These are phyloP conservation scores for Schizochytrium sp. DNA, from an alignment of 108 stramenopile genomes.

Conservation along the genomic window DNA sequence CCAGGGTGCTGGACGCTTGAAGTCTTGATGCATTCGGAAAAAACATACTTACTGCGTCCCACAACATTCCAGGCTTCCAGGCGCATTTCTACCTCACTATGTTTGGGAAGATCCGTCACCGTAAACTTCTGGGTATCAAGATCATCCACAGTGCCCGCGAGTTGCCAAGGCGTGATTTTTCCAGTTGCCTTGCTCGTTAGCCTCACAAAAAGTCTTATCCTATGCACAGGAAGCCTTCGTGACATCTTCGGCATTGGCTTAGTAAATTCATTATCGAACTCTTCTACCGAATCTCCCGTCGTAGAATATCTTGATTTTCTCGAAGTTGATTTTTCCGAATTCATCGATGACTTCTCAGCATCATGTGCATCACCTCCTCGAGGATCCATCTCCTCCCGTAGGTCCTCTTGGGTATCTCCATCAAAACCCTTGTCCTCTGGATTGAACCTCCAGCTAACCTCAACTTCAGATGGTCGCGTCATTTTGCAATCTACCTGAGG, in stretches of 20 bases:
- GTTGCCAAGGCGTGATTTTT: not conserved
- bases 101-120: not conserved
- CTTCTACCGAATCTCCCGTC: not conserved
- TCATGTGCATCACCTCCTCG: too few relatives aligned
- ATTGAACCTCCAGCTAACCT: not conserved
- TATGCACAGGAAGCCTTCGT: not conserved
- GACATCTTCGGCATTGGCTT: not conserved
- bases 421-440: not conserved
- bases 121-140: not conserved
- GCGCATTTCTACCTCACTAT: not conserved
- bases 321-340: too few relatives aligned
- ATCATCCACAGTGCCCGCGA: slow-evolving; percentile 8
- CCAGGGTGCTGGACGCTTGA: not conserved
- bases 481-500: not conserved
- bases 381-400: too few relatives aligned
- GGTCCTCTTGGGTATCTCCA: too few relatives aligned
- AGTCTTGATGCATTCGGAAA: not conserved
- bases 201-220: slow-evolving; percentile 14
- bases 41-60: not conserved
- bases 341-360: too few relatives aligned
- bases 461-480: not conserved
- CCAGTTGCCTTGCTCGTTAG: not conserved
- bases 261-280: not conserved
- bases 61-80: slow-evolving; percentile 50
- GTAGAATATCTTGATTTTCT: not conserved